Base-by-base conservation (phyloP, 176 grass and related monocot species). In the Phoenix dactylifera region DNA sequence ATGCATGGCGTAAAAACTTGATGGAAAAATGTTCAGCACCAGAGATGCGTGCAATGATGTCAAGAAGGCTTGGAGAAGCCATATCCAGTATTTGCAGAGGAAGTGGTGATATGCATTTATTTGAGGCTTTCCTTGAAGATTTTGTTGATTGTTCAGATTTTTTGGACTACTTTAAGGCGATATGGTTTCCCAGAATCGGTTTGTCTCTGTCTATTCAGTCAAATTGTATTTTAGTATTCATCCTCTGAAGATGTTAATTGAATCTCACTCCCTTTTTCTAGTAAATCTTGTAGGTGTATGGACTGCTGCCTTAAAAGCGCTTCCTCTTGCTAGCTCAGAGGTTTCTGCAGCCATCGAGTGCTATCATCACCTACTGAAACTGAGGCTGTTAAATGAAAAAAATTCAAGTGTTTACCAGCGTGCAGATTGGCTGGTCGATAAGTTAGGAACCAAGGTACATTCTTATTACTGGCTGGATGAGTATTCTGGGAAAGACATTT, bases 381-480 rank as follows among this genome's bases (percentile, higher is more conserved):
- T 95, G n/a, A 69, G 85, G 12, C 19, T 95, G 10, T 39, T 95
- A 57, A 95, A 95, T 76, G 85, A 89, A 57, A 54, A 62, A 49
- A 77, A 90, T 63, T 24, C 69, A 58, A 81, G 52, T 16, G 62
- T 95, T 7, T 87, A 95, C 22, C 54, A 79, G 32, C 83, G 83
- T 55, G 80, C 86, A 64, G 86, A 95, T 68, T 87, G 90, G 86
- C 29, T 95, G 77, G 80, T 76, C 67, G 74, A 90, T 73, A 89
- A 95, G 70, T 78, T 95, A 60, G 75, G 83, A 63, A 87, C 83
- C 22, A 87, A 87, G 81, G 90, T 95, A 25, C 91, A 95, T 64
- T 95, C 86, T 6, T 90, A 84, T 57, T 95, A 84, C 66, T 95
- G 91, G 86, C 49, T 95, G 28, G 91, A 90, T 76, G 80, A 69